phyloP scores from a whole-genome alignment of 2,329 filamentous ascomycete genomes.

The Graphilbum sp. region DNA sequence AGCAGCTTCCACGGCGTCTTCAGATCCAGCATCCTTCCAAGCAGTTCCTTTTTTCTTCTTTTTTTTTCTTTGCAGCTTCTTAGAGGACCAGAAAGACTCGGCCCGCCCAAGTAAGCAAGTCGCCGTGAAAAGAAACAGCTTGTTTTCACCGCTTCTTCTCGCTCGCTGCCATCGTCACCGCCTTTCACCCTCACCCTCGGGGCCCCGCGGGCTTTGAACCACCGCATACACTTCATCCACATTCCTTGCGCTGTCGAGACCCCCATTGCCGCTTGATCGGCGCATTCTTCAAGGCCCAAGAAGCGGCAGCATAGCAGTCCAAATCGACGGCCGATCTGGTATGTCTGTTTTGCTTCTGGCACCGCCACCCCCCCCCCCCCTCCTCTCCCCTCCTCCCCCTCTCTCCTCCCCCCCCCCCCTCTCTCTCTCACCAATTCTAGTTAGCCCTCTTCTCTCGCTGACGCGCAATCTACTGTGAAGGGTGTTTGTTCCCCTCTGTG shows the following conservation, averaged over 20 bases:
- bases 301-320: background rate
- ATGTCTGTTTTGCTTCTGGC: background rate
- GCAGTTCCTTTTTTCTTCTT: background rate
- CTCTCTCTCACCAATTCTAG: no score
- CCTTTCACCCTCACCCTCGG: no score
- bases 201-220: background rate
- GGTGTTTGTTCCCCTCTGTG: background rate
- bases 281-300: background rate
- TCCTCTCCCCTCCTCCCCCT: background rate
- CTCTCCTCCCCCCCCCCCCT: no score
- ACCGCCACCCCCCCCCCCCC: background rate
- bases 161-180: no score
- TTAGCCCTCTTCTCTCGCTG: background rate
- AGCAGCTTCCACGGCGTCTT: background rate
- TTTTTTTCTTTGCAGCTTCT: background rate
- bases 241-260: background rate
- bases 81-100: no score
- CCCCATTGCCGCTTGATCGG: constrained; percentile 1
- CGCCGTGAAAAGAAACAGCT: no score
- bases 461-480: no score
- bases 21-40: background rate
- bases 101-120: no score
- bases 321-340: no score
- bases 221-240: background rate
- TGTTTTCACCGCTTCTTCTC: no score